Conservation (phyloP, 2,329 filamentous ascomycete species). For the Pezicula neosporulosa region DNA sequence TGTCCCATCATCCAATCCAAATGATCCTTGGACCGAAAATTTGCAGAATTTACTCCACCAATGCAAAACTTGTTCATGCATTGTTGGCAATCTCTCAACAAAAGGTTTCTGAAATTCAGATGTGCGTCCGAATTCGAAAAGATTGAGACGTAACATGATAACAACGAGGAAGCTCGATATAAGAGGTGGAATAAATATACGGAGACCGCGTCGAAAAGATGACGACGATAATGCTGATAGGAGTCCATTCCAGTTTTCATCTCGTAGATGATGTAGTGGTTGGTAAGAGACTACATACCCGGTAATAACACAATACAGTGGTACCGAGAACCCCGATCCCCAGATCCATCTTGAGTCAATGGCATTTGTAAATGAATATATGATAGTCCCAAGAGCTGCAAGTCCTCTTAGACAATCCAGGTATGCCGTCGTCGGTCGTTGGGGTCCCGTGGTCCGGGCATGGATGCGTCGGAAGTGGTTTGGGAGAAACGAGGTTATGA, state of each 20-base stretch:
- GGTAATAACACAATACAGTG: slow-evolving; percentile 36
- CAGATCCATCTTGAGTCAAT: slow-evolving; percentile 27
- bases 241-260: slow-evolving; percentile 28
- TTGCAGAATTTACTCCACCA: too few species aligned
- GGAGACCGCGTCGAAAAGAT: slow-evolving; percentile 37
- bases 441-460: too few species aligned
- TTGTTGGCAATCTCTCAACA: too few species aligned
- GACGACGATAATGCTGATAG: slow-evolving; percentile 36
- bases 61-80: too few species aligned
- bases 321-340: slow-evolving; percentile 40
- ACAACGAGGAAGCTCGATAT: slow-evolving; percentile 36
- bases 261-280: slow-evolving; percentile 32
- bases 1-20: slow-evolving; percentile 22
- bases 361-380: slow-evolving; percentile 34
- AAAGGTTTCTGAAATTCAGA: slow-evolving; percentile 14
- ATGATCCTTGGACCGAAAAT: too few species aligned
- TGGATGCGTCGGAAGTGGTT: too few species aligned
- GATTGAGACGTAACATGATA: slow-evolving; percentile 25
- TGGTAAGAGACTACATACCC: slow-evolving; percentile 40
- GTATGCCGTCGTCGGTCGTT: slow-evolving; percentile 31
- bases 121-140: slow-evolving; percentile 24
- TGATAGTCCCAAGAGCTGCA: slow-evolving; percentile 37
- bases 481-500: too few species aligned
- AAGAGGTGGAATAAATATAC: slow-evolving; percentile 38
- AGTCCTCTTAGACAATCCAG: slow-evolving; percentile 41